phyloP scores from a whole-genome alignment of 352 stramenopile genomes.

The Phytopythium ostracodes region DNA sequence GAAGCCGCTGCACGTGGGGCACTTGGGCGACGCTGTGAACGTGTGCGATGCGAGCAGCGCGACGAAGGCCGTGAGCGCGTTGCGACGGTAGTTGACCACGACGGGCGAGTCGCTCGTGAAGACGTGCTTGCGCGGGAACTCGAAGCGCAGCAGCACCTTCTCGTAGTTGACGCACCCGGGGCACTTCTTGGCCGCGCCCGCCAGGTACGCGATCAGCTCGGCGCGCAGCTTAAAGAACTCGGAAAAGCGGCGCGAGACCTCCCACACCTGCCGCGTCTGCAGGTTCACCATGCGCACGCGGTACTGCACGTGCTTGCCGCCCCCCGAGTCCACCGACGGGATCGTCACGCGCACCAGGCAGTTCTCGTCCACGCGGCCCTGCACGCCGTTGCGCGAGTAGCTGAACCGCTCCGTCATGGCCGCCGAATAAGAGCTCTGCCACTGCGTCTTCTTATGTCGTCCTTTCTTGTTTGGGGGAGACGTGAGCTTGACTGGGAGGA shows the following conservation, averaged over 20 bases:
- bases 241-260: conserved; percentile 72
- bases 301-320: conserved; percentile 58
- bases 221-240: conserved; percentile 77
- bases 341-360: conserved; percentile 73
- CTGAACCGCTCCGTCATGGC: conserved; percentile 52
- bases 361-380: conserved; percentile 56
- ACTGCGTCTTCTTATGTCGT: neutral
- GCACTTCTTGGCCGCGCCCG: conserved; percentile 58
- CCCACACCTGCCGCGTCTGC: conserved; percentile 63
- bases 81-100: conserved; percentile 82
- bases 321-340: conserved; percentile 26
- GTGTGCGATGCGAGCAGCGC: conserved; percentile 74
- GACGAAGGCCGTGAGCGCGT: conserved; percentile 66
- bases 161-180: conserved; percentile 81
- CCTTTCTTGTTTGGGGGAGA: neutral
- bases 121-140: conserved; percentile 82
- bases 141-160: conserved; percentile 74
- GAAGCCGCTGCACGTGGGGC: conserved; percentile 68
- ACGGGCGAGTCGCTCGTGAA: conserved; percentile 73
- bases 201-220: conserved; percentile 61
- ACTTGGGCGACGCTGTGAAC: conserved; percentile 77
- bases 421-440: neutral
- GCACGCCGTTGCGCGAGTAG: conserved; percentile 77
- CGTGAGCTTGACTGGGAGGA: neutral
- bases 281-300: conserved; percentile 67